A percentile compares a stretch with the other conserved stretches of the same genome.
Conservation (phyloP, 257 asterid genomes). For the Rhazya stricta region DNA sequence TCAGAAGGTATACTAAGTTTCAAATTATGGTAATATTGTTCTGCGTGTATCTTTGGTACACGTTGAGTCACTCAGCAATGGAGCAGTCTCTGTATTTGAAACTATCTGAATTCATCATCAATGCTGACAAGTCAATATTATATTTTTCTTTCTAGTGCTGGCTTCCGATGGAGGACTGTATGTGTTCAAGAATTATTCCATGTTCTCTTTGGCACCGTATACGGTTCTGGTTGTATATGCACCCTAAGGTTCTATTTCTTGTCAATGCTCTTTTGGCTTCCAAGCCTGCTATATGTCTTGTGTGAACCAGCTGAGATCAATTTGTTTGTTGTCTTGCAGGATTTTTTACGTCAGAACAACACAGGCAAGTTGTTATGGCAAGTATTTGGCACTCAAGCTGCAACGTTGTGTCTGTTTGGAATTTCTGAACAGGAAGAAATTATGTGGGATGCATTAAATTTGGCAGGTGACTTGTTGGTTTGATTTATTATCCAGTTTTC, state of each 20-base stretch:
- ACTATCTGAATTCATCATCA: background rate
- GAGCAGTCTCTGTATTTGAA: constrained; percentile 11
- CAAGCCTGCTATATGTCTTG: background rate
- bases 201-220: constrained; percentile 57
- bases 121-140: background rate
- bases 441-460: constrained; percentile 75
- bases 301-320: background rate
- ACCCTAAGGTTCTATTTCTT: constrained; percentile 69
- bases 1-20: constrained; percentile 56
- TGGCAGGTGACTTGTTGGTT: constrained; percentile 40
- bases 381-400: constrained; percentile 69
- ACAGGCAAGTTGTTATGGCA: constrained; percentile 96
- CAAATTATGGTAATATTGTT: background rate
- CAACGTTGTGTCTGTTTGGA: constrained; percentile 80
- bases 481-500: background rate
- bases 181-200: constrained; percentile 56
- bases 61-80: background rate
- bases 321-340: constrained; percentile 39
- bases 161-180: constrained; percentile 79
- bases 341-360: constrained; percentile 88
- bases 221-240: constrained; percentile 92
- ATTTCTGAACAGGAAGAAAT: constrained; percentile 82
- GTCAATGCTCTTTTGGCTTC: constrained; percentile 3
- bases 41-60: background rate
- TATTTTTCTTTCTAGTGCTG: constrained; percentile 57